Evolutionary conservation across 306 rosid species (phyloP).

Genomic region (Pterocarpus santalinus): DNA sequence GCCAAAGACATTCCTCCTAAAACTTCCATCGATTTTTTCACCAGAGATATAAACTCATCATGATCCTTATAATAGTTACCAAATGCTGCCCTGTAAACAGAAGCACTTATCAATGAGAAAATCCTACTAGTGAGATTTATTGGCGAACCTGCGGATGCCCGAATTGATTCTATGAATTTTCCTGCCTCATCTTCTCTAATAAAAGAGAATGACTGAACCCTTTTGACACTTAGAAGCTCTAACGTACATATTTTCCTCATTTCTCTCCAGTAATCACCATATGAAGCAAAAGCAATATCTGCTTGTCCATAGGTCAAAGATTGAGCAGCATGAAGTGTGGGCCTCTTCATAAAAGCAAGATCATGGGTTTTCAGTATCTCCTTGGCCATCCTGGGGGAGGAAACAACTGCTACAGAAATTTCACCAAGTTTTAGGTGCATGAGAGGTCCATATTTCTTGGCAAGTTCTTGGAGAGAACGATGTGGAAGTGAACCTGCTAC

Average conservation of each 20-base stretch:
- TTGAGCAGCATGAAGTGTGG: neutral
- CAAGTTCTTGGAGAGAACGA: neutral
- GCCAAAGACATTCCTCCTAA: neutral
- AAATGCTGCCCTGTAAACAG: constrained; percentile 35
- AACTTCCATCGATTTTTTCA: neutral
- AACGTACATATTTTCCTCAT: constrained; percentile 21
- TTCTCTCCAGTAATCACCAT: constrained; percentile 30
- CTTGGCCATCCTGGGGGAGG: constrained; percentile 30
- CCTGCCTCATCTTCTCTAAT: constrained; percentile 32
- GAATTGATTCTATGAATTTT: constrained; percentile 28
- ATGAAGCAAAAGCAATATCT: constrained; percentile 31
- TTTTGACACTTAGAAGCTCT: constrained; percentile 29
- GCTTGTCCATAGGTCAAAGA: neutral
- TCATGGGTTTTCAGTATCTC: constrained; percentile 19
- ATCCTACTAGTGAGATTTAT: constrained; percentile 28
- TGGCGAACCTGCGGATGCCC: constrained; percentile 3
- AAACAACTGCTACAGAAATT: neutral
- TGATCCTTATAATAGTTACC: neutral
- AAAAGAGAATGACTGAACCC: constrained; percentile 24
- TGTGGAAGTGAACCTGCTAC: constrained; percentile 10
- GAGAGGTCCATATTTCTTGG: neutral
- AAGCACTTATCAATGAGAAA: neutral
- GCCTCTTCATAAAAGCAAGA: neutral
- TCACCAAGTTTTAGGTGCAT: constrained; percentile 25
- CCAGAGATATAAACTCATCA: neutral